phyloP scores from a whole-genome alignment of 2,329 filamentous ascomycete genomes.

The Xylariales sp. region DNA sequence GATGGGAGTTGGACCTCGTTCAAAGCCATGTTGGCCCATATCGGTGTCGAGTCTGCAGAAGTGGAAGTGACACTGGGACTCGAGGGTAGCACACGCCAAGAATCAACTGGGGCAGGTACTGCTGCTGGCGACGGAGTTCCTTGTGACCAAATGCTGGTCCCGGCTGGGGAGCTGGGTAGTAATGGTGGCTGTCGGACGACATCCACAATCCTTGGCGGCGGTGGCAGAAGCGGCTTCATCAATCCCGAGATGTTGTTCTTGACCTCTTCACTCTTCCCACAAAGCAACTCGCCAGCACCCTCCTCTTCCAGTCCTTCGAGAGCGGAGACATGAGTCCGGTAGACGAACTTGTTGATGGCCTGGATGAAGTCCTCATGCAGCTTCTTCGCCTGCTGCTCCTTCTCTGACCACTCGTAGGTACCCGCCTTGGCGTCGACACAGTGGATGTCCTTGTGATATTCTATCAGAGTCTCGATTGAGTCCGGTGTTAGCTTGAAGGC shows the following conservation, averaged over 20 bases:
- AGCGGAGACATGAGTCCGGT: conserved; percentile 79
- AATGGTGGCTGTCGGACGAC: conserved; percentile 81
- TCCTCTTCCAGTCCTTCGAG: conserved; percentile 96
- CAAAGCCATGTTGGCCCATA: conserved; percentile 78
- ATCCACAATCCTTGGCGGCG: conserved; percentile 83
- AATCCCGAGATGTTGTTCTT: conserved; percentile 80
- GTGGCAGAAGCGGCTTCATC: conserved; percentile 81
- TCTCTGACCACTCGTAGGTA: conserved; percentile 94
- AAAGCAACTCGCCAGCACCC: conserved; percentile 86
- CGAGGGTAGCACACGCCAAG: conserved; percentile 88
- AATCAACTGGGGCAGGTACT: conserved; percentile 69
- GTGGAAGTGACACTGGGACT: conserved; percentile 73
- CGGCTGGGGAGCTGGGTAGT: conserved; percentile 74
- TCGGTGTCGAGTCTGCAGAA: conserved; percentile 65
- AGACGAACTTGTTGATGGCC: conserved; percentile 96
- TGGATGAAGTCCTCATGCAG: conserved; percentile 95
- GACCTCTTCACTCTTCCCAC: conserved; percentile 88
- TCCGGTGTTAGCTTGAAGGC: conserved; percentile 96
- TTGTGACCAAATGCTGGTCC: conserved; percentile 77
- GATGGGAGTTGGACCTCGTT: conserved; percentile 71
- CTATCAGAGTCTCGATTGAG: conserved; percentile 86
- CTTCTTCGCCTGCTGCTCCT: conserved; percentile 94
- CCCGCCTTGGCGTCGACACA: conserved; percentile 83
- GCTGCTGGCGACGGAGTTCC: conserved; percentile 57
- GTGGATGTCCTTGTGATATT: conserved; percentile 95